These are phyloP conservation scores for Coemansia sp. DNA, from an alignment of 192 early-diverging fungal genomes.

Conservation along the genomic window DNA sequence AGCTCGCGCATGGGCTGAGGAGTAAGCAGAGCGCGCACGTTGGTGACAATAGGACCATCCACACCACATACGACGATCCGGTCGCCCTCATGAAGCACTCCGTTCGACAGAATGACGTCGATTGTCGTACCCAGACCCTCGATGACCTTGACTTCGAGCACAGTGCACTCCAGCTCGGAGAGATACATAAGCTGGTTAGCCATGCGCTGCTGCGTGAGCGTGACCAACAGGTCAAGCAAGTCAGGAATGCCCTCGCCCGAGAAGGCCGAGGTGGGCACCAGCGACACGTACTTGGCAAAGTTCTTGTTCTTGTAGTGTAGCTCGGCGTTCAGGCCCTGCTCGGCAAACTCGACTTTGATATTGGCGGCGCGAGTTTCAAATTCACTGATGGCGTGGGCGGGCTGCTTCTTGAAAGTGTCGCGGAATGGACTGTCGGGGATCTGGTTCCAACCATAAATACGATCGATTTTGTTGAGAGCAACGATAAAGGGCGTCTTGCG, in stretches of 20 bases:
- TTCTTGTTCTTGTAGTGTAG: slow-evolving; percentile 97
- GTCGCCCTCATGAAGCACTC: slow-evolving; percentile 93
- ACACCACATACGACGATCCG: slow-evolving; percentile 87
- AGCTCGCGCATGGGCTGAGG: slow-evolving; percentile 98
- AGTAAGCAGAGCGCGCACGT: slow-evolving; percentile 92
- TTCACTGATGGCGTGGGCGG: slow-evolving; percentile 68
- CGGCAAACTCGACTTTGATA: slow-evolving; percentile 86
- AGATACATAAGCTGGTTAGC: slow-evolving; percentile 95
- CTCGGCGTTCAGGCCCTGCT: slow-evolving; percentile 92
- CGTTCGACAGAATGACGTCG: slow-evolving; percentile 96
- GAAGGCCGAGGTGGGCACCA: slow-evolving; percentile 97
- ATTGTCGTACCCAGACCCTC: slow-evolving; percentile 98
- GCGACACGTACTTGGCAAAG: slow-evolving; percentile 90
- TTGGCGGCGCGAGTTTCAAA: slow-evolving; percentile 80
- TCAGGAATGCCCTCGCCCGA: slow-evolving; percentile 99
- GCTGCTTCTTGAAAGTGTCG: slow-evolving; percentile 78
- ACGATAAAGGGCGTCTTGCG: slow-evolving; percentile 98
- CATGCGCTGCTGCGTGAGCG: slow-evolving; percentile 94
- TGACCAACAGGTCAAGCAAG: slow-evolving; percentile 87
- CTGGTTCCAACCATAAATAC: slow-evolving; percentile 92
- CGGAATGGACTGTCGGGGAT: slow-evolving; percentile 77
- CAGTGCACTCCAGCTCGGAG: slow-evolving; percentile 95
- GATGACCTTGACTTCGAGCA: slow-evolving; percentile 98
- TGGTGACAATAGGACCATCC: slow-evolving; percentile 93
- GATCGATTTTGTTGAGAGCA: slow-evolving; percentile 98